Conservation (phyloP, 2,329 filamentous ascomycete species). For the Hymenoscyphus infarciens region DNA sequence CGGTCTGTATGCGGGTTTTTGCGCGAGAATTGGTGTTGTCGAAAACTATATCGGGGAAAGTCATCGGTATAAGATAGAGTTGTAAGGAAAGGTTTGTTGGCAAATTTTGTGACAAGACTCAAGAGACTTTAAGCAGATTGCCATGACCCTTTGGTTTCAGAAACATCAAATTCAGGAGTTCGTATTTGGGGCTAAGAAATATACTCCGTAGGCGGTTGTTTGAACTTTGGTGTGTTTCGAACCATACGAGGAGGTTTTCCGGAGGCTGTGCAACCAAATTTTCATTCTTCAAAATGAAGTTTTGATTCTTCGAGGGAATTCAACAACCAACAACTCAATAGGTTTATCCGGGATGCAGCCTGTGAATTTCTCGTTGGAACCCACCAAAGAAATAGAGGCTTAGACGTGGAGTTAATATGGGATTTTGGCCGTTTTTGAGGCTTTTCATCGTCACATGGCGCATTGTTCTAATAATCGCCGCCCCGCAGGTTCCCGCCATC, state of each 20-base stretch:
- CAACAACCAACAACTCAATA: background rate
- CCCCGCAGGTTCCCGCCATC: conserved; percentile 1
- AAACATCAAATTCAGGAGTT: background rate
- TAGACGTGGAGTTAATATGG: background rate
- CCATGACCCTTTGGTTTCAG: background rate
- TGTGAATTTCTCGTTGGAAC: background rate
- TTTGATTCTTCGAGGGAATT: no score
- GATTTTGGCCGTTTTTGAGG: background rate
- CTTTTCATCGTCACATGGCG: background rate
- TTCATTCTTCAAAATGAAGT: no score
- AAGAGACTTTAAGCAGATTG: background rate
- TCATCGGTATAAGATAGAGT: background rate
- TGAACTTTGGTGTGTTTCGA: background rate
- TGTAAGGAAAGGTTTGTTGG: background rate
- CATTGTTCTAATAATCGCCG: background rate
- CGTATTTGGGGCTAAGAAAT: background rate
- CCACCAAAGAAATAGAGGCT: background rate
- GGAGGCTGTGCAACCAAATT: background rate
- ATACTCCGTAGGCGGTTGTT: background rate
- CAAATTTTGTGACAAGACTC: background rate
- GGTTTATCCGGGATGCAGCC: background rate
- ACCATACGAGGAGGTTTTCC: background rate
- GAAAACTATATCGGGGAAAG: background rate
- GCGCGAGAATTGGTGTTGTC: no score
- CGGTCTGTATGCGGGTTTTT: background rate